Evolutionary conservation across 331 rosid species (phyloP), one percentile per base, ranked within the genome.

Genomic region (Prunus yedoensis): DNA sequence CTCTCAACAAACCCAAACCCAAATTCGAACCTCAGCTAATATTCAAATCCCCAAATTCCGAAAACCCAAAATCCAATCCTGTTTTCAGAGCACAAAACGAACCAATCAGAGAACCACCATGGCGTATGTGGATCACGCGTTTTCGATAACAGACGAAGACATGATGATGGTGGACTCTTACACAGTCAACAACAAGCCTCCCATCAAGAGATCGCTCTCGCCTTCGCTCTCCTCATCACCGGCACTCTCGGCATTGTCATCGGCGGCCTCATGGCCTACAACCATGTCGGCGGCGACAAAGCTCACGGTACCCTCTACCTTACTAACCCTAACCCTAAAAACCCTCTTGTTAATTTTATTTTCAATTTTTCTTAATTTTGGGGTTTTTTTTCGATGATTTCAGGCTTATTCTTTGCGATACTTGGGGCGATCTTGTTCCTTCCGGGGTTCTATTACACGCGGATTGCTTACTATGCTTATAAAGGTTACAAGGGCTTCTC

Each of bases 401-500:
- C 71, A 94, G 99, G 99, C 45, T 47, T 90, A 15, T 92, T 95
- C 85, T 95, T 95, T 82, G 96, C 99, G 35, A 72, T 87, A 65
- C 83, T 95, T 70, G 99, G 99, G 63, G 77, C 68, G 81, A 10
- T 95, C 59, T 79, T 95, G 90, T 95, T 95, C 91, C 89, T 95
- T 68, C 99, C 99, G 62, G 98, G 99, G 0, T 95, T 86, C 83
- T 95, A 95, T 81, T 95, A 95, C 87, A 95, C 99, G 4, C 78
- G 98, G 88, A 92, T 95, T 84, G 99, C 99, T 14, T 95, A 95
- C 74, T 95, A 90, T 83, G 99, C 99, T 74, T 95, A 92, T 73
- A 95, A 95, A 77, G 99, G 99, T 21, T 95, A 92, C 91, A 88
- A 90, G 68, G 97, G 97, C 10, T 95, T 95, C 88, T 95, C 99